Evolutionary conservation across 108 stramenopile genomes (phyloP), one percentile per base, ranked within the genome.

Genomic region (Aurantiochytrium sp.): DNA sequence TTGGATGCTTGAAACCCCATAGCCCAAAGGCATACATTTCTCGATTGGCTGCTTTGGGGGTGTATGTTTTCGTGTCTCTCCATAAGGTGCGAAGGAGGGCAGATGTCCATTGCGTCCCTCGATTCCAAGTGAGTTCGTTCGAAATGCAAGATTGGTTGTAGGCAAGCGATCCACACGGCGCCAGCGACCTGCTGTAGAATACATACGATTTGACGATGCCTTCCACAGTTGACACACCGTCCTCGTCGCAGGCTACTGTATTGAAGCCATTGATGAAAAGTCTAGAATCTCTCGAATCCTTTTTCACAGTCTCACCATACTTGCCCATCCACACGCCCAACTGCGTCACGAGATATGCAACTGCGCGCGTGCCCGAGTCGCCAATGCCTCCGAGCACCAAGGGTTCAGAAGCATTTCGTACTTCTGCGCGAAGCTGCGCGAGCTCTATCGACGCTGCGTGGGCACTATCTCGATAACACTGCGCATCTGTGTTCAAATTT

Each of bases 281-380:
- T 45, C 23, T 83, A 6, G 76, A 83, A 53, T 83, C 76, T n/a
- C 76, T 21, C 3, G 76, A 83, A 53, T 83, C 76, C 28, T 83
- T 83, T 23, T 53, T 83, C 12, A 83, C 76, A 16, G 76, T 83
- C 43, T n/a, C 51, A 12, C 76, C 76, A 23, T 53, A 83, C 28
- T 53, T 83, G 45, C 76, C 76, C 76, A 83, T 83, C 76, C 76
- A 83, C 18, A 83, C 76, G 51, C 76, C 76, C 10, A 83, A 23
- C 76, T 83, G 76, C 25, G 76, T 83, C 12, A 53, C 76, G 6
- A 83, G 76, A 28, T 83, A 83, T 12, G 76, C 76, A 12, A 83
- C 4, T 14, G 76, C 76, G 45, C 76, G 76, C 10, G 76, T 83
- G 10, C 76, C 76, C 19, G 49, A 53, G 51, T 83, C 76, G 12